Conservation (phyloP, 352 stramenopile species). For the Pythium pyrilobum region DNA sequence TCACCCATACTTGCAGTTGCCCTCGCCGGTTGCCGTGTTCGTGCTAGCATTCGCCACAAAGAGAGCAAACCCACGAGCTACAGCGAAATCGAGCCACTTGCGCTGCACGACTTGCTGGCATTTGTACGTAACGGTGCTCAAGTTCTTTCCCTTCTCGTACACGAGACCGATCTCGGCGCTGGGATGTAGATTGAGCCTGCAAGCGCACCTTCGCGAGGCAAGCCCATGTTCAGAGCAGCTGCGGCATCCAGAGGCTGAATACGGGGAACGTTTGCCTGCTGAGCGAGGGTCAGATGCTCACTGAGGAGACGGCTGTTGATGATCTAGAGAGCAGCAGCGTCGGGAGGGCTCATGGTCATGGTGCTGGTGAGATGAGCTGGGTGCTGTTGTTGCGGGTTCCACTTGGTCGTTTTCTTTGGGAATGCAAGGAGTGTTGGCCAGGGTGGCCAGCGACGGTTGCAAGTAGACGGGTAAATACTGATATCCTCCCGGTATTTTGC, state of each 20-base stretch:
- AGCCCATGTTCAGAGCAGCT: background rate
- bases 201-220: background rate
- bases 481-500: background rate
- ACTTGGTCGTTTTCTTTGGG: background rate
- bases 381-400: background rate
- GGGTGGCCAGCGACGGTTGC: background rate
- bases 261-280: background rate
- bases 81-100: background rate
- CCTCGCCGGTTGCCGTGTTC: background rate
- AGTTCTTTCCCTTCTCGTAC: background rate
- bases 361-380: background rate
- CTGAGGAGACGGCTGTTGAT: background rate
- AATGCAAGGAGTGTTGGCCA: background rate
- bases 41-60: background rate
- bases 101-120: background rate
- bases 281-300: background rate
- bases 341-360: background rate
- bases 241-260: background rate
- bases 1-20: conserved; percentile 5
- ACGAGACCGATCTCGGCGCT: background rate
- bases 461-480: background rate
- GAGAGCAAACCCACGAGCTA: background rate
- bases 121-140: background rate
- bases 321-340: background rate
- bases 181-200: background rate